A percentile compares a stretch with the other conserved stretches of the same genome.
phyloP scores from a whole-genome alignment of 495 filamentous ascomycete genomes.

The Annulohypoxylon maeteangense region DNA sequence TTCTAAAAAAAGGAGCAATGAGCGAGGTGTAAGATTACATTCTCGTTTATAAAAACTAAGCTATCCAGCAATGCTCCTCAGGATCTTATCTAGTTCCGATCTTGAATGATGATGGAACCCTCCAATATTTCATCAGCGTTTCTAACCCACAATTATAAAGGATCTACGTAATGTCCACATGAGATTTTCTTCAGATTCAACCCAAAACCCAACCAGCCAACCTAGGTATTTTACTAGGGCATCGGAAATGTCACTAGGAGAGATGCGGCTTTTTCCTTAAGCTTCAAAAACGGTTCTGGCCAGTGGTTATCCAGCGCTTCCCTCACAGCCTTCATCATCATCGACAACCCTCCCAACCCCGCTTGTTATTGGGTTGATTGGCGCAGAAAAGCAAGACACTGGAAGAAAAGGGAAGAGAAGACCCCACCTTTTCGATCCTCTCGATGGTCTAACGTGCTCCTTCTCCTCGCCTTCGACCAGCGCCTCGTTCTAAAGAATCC shows the following conservation, averaged over 20 bases:
- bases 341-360: slow-evolving; percentile 17
- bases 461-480: slow-evolving; percentile 17
- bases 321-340: slow-evolving; percentile 29
- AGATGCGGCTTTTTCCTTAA: slow-evolving; percentile 36
- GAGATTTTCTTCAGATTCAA: slow-evolving; percentile 33
- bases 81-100: slow-evolving; percentile 43
- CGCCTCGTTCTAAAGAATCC: slow-evolving; percentile 27
- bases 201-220: slow-evolving; percentile 14
- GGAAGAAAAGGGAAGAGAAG: slow-evolving; percentile 26
- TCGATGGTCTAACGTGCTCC: slow-evolving; percentile 36
- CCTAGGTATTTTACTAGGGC: slow-evolving; percentile 13
- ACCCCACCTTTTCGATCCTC: slow-evolving; percentile 42
- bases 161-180: slow-evolving; percentile 40
- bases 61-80: slow-evolving; percentile 24
- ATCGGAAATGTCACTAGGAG: neutral
- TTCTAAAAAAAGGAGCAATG: slow-evolving; percentile 14
- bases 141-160: slow-evolving; percentile 33
- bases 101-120: slow-evolving; percentile 37
- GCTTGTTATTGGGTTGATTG: slow-evolving; percentile 35
- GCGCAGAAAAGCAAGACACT: slow-evolving; percentile 30
- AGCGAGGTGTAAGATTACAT: neutral
- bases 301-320: slow-evolving; percentile 24
- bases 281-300: slow-evolving; percentile 23
- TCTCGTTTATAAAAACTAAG: slow-evolving; percentile 14
- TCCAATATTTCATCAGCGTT: slow-evolving; percentile 18